Evolutionary conservation across 768 basidiomycete genomes (phyloP).

Genomic region (Botryobasidium botryosum): DNA sequence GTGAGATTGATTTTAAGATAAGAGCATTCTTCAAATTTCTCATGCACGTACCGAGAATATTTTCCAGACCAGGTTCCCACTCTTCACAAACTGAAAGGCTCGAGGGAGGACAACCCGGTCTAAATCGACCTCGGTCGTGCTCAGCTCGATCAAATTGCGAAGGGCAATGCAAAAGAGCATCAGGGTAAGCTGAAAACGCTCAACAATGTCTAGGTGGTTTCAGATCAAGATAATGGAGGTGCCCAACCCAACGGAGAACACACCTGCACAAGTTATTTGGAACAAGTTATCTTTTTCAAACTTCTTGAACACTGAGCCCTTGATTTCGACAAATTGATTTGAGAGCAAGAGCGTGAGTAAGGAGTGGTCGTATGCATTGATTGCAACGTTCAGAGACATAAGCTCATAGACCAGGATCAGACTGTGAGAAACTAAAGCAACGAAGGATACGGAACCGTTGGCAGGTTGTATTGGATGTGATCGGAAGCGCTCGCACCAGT

Average conservation of each 20-base stretch:
- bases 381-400: constrained; percentile 87
- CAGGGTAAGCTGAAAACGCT: constrained; percentile 79
- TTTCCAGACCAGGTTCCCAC: constrained; percentile 65
- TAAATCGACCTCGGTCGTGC: constrained; percentile 75
- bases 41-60: constrained; percentile 66
- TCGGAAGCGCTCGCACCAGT: constrained; percentile 38
- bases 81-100: constrained; percentile 71
- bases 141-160: constrained; percentile 87
- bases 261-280: constrained; percentile 95
- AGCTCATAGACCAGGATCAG: constrained; percentile 95
- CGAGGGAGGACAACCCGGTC: constrained; percentile 59
- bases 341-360: constrained; percentile 86
- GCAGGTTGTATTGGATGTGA: neutral
- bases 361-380: constrained; percentile 95
- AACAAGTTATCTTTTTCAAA: constrained; percentile 98
- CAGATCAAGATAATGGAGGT: neutral
- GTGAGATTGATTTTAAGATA: neutral
- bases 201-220: constrained; percentile 65
- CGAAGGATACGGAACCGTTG: neutral
- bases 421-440: constrained; percentile 68
- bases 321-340: constrained; percentile 99
- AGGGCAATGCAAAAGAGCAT: constrained; percentile 88
- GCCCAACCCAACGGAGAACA: constrained; percentile 9
- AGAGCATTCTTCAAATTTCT: constrained; percentile 5
- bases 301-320: constrained; percentile 98